phyloP scores from a whole-genome alignment of 75 land plant genomes.

The Selaginella moellendorffii region DNA sequence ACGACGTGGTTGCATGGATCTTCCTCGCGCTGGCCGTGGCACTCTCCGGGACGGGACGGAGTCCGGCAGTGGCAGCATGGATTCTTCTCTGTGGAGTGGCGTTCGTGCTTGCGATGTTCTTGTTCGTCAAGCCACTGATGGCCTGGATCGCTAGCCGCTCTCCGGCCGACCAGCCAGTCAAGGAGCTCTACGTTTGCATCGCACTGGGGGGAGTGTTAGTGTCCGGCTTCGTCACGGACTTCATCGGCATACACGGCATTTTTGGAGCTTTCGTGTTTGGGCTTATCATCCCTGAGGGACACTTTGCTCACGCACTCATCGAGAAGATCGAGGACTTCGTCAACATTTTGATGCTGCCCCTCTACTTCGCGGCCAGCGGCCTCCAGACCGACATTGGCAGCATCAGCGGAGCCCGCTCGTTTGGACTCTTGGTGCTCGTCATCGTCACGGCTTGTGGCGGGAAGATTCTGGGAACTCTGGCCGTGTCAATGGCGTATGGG shows the following conservation, averaged over 20 bases:
- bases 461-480: slow-evolving; percentile 58
- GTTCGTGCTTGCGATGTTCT: slow-evolving; percentile 29
- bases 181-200: background rate
- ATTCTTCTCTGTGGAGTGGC: slow-evolving; percentile 39
- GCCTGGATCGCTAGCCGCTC: slow-evolving; percentile 22
- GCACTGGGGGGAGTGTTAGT: background rate
- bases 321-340: slow-evolving; percentile 82
- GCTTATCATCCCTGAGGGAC: slow-evolving; percentile 50
- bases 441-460: slow-evolving; percentile 52
- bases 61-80: slow-evolving; percentile 24
- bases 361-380: slow-evolving; percentile 76
- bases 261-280: slow-evolving; percentile 83
- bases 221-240: slow-evolving; percentile 4
- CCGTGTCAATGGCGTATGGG: slow-evolving; percentile 29
- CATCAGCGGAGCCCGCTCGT: slow-evolving; percentile 40
- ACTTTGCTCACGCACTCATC: slow-evolving; percentile 27
- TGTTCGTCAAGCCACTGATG: slow-evolving; percentile 30
- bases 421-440: slow-evolving; percentile 58
- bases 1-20: slow-evolving; percentile 55
- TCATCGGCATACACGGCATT: slow-evolving; percentile 30
- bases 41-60: slow-evolving; percentile 30
- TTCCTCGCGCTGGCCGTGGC: slow-evolving; percentile 53
- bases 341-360: slow-evolving; percentile 49
- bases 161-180: slow-evolving; percentile 9
- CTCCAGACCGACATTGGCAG: slow-evolving; percentile 59